Evolutionary conservation across 2,329 filamentous ascomycete species (phyloP), one percentile per base, ranked within the genome.

Genomic region (Colletotrichum karsti): DNA sequence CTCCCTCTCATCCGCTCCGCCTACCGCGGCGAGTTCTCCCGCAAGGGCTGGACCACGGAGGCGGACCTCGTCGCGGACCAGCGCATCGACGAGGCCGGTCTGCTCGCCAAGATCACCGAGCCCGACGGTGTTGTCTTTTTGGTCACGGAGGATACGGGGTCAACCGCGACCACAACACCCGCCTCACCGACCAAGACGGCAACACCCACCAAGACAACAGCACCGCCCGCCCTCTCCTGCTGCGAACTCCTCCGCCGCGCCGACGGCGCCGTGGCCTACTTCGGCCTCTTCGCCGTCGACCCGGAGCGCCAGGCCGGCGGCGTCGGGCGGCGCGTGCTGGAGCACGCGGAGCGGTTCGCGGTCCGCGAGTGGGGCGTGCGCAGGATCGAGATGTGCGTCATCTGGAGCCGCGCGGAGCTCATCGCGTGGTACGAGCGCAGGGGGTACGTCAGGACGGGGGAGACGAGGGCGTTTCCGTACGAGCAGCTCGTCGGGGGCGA

Each of bases 281-380:
- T 86, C 57, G 83, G 83, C 56, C 77, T 86, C 37, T 84, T 87
- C 20, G 84, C 84, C 42, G 84, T 87, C 0, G 79, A 82, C 39
- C 81, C 82, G 2, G 61, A 62, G 5, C 70, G 75, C 28, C 84
- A 86, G 73, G 79, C 78, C 5, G 80, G 80, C 13, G 84, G 84
- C 0, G 72, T 86, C 48, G 84, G 84, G 0, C 72, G 77, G 57
- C 73, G 72, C 59, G 79, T 85, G 15, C 75, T 86, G 15, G 74
- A 71, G 2, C 72, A 77, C 39, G 83, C 83, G 0, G 84, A 86
- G 73, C 70, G 67, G 10, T 78, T 79, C 69, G 80, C 78, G 0
- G 73, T 71, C 30, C 63, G 73, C 48, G 70, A 70, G 51, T 81
- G 79, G 75, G 78, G 77, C 0, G 76, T 75, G 0, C 30, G 42